phyloP scores from a whole-genome alignment of 2,329 filamentous ascomycete species.

The Fusarium coffeatum region DNA sequence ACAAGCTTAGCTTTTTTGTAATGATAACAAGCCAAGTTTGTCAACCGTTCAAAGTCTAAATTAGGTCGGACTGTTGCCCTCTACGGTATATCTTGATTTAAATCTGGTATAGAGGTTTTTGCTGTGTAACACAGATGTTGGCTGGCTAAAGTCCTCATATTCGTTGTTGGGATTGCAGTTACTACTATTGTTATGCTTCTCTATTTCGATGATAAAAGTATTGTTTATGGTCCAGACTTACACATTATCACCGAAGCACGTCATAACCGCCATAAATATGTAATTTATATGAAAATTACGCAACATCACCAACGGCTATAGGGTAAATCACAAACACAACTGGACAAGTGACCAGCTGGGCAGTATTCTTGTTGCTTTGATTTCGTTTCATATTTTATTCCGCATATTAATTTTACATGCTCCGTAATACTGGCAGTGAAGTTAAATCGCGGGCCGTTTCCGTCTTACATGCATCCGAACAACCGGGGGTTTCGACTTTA shows the following conservation, averaged over 20 bases:
- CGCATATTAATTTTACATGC: background rate
- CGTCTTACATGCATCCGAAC: conserved; percentile 31
- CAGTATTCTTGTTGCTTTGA: background rate
- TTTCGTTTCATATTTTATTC: background rate
- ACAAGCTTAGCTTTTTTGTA: background rate
- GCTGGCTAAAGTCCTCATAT: background rate
- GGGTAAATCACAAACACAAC: background rate
- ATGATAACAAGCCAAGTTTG: background rate
- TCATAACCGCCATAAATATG: background rate
- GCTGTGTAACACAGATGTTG: background rate
- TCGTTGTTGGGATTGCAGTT: background rate
- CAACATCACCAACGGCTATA: background rate
- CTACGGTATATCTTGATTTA: background rate
- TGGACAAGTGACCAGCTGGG: background rate
- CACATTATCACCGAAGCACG: background rate
- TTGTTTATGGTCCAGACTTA: background rate
- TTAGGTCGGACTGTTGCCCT: background rate
- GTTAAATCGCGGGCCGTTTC: conserved; percentile 18
- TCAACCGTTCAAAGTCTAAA: background rate
- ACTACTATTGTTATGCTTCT: background rate
- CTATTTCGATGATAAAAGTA: background rate
- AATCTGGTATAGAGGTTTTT: background rate
- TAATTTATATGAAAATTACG: background rate
- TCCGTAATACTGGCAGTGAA: background rate
- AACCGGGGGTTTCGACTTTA: conserved; percentile 9